A percentile compares a stretch with the other conserved stretches of the same genome.
phyloP scores from a whole-genome alignment of 164 flowering plant species.

The Saururus chinensis region DNA sequence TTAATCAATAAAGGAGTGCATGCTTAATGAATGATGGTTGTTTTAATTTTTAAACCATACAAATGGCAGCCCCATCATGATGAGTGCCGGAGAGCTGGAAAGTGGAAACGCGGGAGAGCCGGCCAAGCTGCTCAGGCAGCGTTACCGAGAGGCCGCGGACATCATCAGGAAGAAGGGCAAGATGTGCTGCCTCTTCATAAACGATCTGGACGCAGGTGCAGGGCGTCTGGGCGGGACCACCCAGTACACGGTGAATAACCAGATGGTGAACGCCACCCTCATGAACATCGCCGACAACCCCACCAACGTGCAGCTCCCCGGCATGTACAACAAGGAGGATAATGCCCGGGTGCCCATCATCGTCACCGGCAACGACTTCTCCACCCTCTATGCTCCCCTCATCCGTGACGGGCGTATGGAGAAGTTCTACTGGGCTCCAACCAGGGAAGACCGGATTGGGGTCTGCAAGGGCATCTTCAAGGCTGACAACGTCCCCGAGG shows the following conservation, averaged over 20 bases:
- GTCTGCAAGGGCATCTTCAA: slow-evolving; percentile 38
- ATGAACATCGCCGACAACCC: slow-evolving; percentile 58
- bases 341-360: slow-evolving; percentile 41
- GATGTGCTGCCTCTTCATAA: slow-evolving; percentile 44
- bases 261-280: slow-evolving; percentile 48
- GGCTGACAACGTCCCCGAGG: slow-evolving; percentile 22
- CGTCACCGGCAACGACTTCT: slow-evolving; percentile 47
- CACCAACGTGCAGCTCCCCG: slow-evolving; percentile 41
- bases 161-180: slow-evolving; percentile 36
- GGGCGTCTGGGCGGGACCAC: slow-evolving; percentile 44
- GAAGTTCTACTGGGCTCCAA: slow-evolving; percentile 52
- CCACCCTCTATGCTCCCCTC: slow-evolving; percentile 45
- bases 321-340: slow-evolving; percentile 45
- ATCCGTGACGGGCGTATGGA: slow-evolving; percentile 53
- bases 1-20: too few relatives aligned
- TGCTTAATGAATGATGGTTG: too few relatives aligned
- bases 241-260: slow-evolving; percentile 48
- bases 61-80: slow-evolving; percentile 31
- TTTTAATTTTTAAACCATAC: too few relatives aligned
- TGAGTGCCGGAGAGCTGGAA: slow-evolving; percentile 45
- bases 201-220: slow-evolving; percentile 47
- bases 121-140: slow-evolving; percentile 34
- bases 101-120: slow-evolving; percentile 49
- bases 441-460: slow-evolving; percentile 36
- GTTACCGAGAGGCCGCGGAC: slow-evolving; percentile 46